Conservation (phyloP, 768 basidiomycete genomes). For the Serpula lacrymans region DNA sequence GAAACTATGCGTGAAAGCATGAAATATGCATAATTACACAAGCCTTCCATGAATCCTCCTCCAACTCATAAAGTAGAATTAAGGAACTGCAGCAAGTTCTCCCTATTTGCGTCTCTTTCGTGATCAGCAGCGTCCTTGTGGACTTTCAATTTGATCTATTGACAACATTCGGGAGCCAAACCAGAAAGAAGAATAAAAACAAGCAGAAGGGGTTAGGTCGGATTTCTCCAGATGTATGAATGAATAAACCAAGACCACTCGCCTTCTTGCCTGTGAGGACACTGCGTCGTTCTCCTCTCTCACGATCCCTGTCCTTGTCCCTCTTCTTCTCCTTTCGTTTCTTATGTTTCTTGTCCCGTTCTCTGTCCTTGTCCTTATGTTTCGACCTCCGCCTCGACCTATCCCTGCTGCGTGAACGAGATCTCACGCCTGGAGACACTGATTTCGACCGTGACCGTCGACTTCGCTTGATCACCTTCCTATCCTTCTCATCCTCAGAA, state of each 20-base stretch:
- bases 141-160: conserved; percentile 60
- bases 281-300: conserved; percentile 49
- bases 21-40: too few relatives aligned
- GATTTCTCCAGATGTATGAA: too few relatives aligned
- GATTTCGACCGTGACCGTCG: conserved; percentile 19
- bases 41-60: too few relatives aligned
- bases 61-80: conserved; percentile 58
- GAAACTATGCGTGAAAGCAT: too few relatives aligned
- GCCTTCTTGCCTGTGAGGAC: conserved; percentile 64
- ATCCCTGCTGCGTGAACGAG: conserved; percentile 26
- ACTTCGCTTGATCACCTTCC: conserved; percentile 11
- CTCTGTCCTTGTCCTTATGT: conserved; percentile 17
- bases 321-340: conserved; percentile 36
- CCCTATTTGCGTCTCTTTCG: conserved; percentile 54
- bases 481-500: conserved; percentile 6
- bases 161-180: neutral
- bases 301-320: conserved; percentile 29
- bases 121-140: conserved; percentile 56
- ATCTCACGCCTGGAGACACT: conserved; percentile 19
- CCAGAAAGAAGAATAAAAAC: neutral
- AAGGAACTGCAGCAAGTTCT: conserved; percentile 50
- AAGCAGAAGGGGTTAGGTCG: neutral
- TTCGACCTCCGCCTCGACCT: conserved; percentile 21
- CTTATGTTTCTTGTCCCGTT: conserved; percentile 13
- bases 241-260: too few relatives aligned